These are phyloP conservation scores for Fusarium musae DNA, from an alignment of 2,329 filamentous ascomycete genomes.

Conservation along the genomic window DNA sequence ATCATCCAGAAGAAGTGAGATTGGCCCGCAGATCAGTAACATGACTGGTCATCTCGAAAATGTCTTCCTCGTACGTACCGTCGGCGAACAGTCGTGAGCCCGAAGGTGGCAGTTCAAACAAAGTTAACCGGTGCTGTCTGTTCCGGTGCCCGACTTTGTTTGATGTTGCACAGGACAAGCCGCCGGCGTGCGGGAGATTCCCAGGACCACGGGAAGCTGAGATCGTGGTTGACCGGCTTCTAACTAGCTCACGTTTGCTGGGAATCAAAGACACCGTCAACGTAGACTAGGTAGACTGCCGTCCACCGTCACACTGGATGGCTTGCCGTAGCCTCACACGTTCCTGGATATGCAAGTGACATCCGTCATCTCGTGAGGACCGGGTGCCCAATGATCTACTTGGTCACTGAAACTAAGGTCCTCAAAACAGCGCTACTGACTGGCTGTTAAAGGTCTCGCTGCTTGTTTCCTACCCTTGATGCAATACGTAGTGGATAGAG, in stretches of 20 bases:
- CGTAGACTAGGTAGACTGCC: slow-evolving; percentile 42
- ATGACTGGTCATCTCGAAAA: slow-evolving; percentile 41
- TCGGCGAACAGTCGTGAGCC: slow-evolving; percentile 14
- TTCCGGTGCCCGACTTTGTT: slow-evolving; percentile 8
- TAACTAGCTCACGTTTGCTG: slow-evolving; percentile 41
- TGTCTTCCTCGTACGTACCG: slow-evolving; percentile 8
- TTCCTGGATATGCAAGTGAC: slow-evolving; percentile 47
- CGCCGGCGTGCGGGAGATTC: slow-evolving; percentile 44
- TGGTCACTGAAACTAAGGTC: slow-evolving; percentile 30
- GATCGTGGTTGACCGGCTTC: slow-evolving; percentile 42
- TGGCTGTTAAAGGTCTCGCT: slow-evolving; percentile 26
- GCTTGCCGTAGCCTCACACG: slow-evolving; percentile 48
- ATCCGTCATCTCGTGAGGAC: slow-evolving; percentile 43
- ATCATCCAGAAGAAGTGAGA: slow-evolving; percentile 42
- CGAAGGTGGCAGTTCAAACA: slow-evolving; percentile 10
- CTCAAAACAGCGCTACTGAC: slow-evolving; percentile 36
- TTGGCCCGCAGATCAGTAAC: slow-evolving; percentile 44
- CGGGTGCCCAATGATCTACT: slow-evolving; percentile 36
- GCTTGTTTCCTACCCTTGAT: slow-evolving; percentile 27
- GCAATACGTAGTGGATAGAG: slow-evolving; percentile 34
- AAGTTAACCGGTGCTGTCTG: slow-evolving; percentile 15
- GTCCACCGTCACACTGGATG: slow-evolving; percentile 42
- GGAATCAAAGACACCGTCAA: slow-evolving; percentile 42
- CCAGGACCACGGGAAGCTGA: slow-evolving; percentile 42
- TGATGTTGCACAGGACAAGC: slow-evolving; percentile 29